Evolutionary conservation across 2,329 filamentous ascomycete species (phyloP), one percentile per base, ranked within the genome.

Genomic region (Trichophaea hybrida): DNA sequence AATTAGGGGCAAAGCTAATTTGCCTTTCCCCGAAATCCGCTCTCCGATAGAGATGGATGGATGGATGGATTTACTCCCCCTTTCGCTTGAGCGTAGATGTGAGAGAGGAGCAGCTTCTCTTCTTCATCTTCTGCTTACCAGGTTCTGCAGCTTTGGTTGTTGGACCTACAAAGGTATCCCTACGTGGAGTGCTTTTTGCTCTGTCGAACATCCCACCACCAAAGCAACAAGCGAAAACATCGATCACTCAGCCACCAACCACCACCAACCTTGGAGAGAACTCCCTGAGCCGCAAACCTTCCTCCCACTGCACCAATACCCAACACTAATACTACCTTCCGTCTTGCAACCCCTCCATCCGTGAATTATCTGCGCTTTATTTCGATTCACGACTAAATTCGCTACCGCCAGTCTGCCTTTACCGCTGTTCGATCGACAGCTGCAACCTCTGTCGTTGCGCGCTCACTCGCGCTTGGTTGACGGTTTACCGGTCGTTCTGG

Each of bases 271-370:
- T 49, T 49, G 44, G 24, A 12, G 13, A n/a, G 44, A 49, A 24
- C 24, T 24, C 24, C 24, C 48, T 53, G 61, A 57, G 59, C 58
- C 57, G 61, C 60, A 59, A 55, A 17, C 35, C 46, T 15, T 15
- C 51, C 55, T 33, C 38, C 43, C 17, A 51, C 6, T 37, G 32
- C 34, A 57, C 17, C 33, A 50, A 46, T 17, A 24, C 44, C 44
- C 44, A 12, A 49, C 24, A 24, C 24, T 3, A 24, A 24, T 24
- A 24, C 24, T 3, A 24, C 24, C 24, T 24, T 24, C 3, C 24
- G 24, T 24, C 24, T 24, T 24, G 24, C 24, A 49, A 24, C 44
- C 44, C 44, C 44, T 49, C 44, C 44, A 49, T 49, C 44, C 24
- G 44, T 17, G 17, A 49, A 15, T 17, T 24, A 24, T 8, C 44